A percentile compares a stretch with the other conserved stretches of the same genome.
Conservation (phyloP, 2,329 filamentous ascomycete genomes). For the Stachybotrys elegans region DNA sequence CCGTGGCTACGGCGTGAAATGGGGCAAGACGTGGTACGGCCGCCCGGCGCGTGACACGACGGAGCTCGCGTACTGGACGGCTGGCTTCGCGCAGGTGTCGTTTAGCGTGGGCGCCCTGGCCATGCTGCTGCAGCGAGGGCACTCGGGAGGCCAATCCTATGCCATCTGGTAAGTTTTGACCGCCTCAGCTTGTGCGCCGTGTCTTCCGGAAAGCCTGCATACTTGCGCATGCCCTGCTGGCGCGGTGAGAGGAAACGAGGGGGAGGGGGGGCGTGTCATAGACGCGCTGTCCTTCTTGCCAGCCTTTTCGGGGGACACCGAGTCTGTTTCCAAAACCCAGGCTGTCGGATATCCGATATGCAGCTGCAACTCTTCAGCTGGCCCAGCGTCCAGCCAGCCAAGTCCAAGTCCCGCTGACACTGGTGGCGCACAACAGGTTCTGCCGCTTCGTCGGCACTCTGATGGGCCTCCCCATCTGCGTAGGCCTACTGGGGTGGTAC, state of each 20-base stretch:
- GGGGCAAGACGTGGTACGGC: conserved; percentile 38
- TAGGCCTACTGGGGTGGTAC: conserved; percentile 39
- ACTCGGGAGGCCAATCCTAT: conserved; percentile 44
- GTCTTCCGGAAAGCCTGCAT: no score
- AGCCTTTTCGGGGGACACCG: no score
- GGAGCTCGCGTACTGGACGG: conserved; percentile 45
- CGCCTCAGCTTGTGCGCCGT: conserved; percentile 11
- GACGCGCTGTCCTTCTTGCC: no score
- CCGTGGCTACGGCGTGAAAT: conserved; percentile 34
- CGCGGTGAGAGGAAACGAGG: no score
- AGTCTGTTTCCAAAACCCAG: no score
- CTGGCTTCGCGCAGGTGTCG: conserved; percentile 36
- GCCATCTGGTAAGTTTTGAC: conserved; percentile 39
- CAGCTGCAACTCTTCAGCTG: no score
- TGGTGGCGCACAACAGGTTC: no score
- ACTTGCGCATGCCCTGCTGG: no score
- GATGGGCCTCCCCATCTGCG: conserved; percentile 32
- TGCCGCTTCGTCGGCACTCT: conserved; percentile 37
- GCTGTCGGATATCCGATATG: no score
- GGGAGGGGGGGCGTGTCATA: no score
- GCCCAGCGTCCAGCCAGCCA: no score
- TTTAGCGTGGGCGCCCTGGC: conserved; percentile 33
- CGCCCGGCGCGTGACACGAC: conserved; percentile 39
- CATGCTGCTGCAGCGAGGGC: conserved; percentile 39
- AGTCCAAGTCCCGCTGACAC: no score